Evolutionary conservation across 129 eudicot genomes (phyloP).

Genomic region (Flaveria bidentis): DNA sequence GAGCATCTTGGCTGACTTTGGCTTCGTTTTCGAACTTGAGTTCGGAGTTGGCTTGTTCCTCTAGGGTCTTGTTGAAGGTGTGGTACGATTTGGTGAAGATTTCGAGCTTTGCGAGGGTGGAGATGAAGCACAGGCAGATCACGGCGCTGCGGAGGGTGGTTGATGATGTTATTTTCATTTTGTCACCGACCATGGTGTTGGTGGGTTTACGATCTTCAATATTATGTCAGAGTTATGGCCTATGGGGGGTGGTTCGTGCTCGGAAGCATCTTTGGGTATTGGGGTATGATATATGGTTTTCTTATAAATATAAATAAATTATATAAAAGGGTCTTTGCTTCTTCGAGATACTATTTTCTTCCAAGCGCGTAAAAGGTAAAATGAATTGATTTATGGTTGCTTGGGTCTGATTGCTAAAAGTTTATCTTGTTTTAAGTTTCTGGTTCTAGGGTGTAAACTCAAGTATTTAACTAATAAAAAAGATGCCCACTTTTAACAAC

Average conservation of each 20-base stretch:
- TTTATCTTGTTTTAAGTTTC: no score
- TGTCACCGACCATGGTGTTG: neutral
- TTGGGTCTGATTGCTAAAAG: no score
- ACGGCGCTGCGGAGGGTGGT: slow-evolving; percentile 23
- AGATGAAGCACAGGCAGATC: slow-evolving; percentile 19
- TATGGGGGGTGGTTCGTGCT: neutral
- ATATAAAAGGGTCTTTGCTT: neutral
- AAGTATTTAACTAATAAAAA: no score
- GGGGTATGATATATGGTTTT: neutral
- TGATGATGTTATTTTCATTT: slow-evolving; percentile 20
- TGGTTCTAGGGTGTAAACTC: no score
- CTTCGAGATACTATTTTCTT: neutral
- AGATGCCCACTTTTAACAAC: no score
- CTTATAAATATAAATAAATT: neutral
- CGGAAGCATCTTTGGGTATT: neutral
- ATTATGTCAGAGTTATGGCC: neutral
- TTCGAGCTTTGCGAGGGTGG: slow-evolving; percentile 26
- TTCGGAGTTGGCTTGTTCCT: neutral
- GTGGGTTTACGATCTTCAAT: slow-evolving; percentile 25
- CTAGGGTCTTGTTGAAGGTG: slow-evolving; percentile 12
- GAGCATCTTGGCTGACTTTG: slow-evolving; percentile 38
- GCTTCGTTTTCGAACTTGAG: slow-evolving; percentile 27
- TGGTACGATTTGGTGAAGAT: neutral
- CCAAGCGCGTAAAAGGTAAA: no score
- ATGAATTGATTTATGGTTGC: no score